A percentile compares a stretch with the other conserved stretches of the same genome.
Evolutionary conservation across 805 yeast genomes (phyloP).

Genomic region (Naumovozyma dairenensis): DNA sequence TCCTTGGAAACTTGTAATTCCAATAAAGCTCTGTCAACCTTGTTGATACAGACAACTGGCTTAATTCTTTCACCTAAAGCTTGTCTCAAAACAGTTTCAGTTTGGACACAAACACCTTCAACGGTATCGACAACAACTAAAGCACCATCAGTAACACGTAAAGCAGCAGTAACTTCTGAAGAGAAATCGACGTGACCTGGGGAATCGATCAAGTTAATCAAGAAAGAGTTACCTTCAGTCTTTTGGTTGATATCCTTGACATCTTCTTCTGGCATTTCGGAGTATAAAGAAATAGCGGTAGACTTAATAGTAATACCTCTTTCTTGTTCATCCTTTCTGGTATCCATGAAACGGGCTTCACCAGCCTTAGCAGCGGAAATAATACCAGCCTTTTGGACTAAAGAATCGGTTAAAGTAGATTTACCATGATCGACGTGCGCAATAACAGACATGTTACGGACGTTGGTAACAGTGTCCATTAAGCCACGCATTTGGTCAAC

Average conservation of each 20-base stretch:
- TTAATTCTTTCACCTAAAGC: slow-evolving; percentile 98
- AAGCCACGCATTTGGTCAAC: slow-evolving; percentile 92
- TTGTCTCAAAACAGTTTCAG: slow-evolving; percentile 99
- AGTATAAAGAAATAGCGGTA: slow-evolving; percentile 92
- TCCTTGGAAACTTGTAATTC: slow-evolving; percentile 98
- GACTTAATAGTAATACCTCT: slow-evolving; percentile 99
- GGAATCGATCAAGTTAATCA: slow-evolving; percentile 96
- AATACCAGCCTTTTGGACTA: slow-evolving; percentile 98
- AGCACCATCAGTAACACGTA: slow-evolving; percentile 99
- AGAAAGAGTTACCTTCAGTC: slow-evolving; percentile 85
- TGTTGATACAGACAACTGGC: slow-evolving; percentile 98
- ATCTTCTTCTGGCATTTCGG: slow-evolving; percentile 72
- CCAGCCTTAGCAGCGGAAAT: slow-evolving; percentile 99
- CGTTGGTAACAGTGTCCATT: slow-evolving; percentile 99
- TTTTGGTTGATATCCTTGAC: slow-evolving; percentile 82
- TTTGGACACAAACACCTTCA: slow-evolving; percentile 99
- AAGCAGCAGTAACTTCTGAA: slow-evolving; percentile 99
- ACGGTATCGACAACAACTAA: slow-evolving; percentile 97
- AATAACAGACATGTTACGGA: slow-evolving; percentile 99
- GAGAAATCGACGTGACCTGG: slow-evolving; percentile 99
- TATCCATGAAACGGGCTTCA: slow-evolving; percentile 99
- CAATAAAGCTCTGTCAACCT: slow-evolving; percentile 98
- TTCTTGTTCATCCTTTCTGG: slow-evolving; percentile 99
- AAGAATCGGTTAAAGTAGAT: slow-evolving; percentile 97
- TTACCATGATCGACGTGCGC: slow-evolving; percentile 99